Conservation (phyloP, 192 early-diverging fungal genomes). For the Coemansia sp. region DNA sequence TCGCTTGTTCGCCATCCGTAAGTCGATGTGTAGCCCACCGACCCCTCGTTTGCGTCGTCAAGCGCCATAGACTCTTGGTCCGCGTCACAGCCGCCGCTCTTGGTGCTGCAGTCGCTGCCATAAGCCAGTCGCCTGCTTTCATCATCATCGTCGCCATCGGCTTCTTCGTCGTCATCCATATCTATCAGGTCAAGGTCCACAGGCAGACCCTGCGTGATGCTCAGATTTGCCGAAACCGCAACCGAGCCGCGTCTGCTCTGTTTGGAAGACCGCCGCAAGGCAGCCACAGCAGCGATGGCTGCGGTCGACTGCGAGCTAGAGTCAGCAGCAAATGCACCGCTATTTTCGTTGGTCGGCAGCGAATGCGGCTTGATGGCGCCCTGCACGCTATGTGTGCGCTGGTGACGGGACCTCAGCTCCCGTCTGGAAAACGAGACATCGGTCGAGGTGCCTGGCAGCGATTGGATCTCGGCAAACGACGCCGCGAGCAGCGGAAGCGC, state of each 20-base stretch:
- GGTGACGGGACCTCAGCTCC: constrained; percentile 10
- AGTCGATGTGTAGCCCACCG: constrained; percentile 5
- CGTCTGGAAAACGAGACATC: neutral
- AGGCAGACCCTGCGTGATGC: constrained; percentile 26
- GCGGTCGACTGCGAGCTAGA: neutral
- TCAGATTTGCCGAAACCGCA: constrained; percentile 20
- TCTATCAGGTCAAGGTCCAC: constrained; percentile 30
- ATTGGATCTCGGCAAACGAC: constrained; percentile 2
- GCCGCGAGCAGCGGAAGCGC: constrained; percentile 9
- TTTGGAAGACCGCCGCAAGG: constrained; percentile 4
- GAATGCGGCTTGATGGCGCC: neutral
- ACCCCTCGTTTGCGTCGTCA: constrained; percentile 12
- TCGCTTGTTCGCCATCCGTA: constrained; percentile 10
- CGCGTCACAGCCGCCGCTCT: constrained; percentile 8
- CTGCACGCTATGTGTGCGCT: constrained; percentile 22
- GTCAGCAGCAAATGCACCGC: neutral
- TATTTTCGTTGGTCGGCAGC: neutral
- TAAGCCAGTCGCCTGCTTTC: neutral
- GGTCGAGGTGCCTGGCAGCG: neutral
- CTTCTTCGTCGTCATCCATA: constrained; percentile 38
- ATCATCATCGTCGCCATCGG: constrained; percentile 17
- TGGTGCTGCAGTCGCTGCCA: neutral
- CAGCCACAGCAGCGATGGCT: too few species aligned
- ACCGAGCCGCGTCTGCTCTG: constrained; percentile 28
- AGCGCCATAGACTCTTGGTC: constrained; percentile 30